These are phyloP conservation scores for Aspergillus bridgeri DNA, from an alignment of 495 filamentous ascomycete genomes.

Conservation along the genomic window DNA sequence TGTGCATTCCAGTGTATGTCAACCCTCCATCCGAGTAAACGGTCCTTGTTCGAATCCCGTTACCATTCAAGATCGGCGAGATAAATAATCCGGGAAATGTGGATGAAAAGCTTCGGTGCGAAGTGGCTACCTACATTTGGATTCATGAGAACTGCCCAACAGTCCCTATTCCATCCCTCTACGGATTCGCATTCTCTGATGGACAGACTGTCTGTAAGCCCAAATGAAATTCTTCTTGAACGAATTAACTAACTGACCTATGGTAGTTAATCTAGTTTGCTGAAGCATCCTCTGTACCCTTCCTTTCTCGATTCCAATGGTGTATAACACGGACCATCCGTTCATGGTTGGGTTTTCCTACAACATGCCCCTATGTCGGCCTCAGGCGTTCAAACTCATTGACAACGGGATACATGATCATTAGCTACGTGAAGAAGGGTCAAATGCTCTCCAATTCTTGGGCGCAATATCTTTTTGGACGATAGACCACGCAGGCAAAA, in stretches of 20 bases:
- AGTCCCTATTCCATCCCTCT: slow-evolving; percentile 31
- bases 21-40: slow-evolving; percentile 14
- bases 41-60: slow-evolving; percentile 34
- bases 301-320: slow-evolving; percentile 13
- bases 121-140: slow-evolving; percentile 37
- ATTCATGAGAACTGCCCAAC: slow-evolving; percentile 32
- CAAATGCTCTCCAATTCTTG: slow-evolving; percentile 36
- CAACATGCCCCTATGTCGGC: slow-evolving; percentile 9
- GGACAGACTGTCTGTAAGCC: slow-evolving; percentile 18
- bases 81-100: slow-evolving; percentile 29
- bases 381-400: slow-evolving; percentile 1
- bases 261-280: slow-evolving; percentile 10
- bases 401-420: slow-evolving; percentile 14
- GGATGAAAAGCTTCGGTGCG: slow-evolving; percentile 39
- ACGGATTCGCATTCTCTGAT: slow-evolving; percentile 33
- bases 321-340: slow-evolving; percentile 8
- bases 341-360: slow-evolving; percentile 16
- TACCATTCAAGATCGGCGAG: slow-evolving; percentile 39
- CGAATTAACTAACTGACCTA: too few species aligned
- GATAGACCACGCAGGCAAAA: slow-evolving; percentile 20
- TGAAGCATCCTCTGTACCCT: slow-evolving; percentile 4
- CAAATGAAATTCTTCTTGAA: too few species aligned
- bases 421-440: slow-evolving; percentile 18
- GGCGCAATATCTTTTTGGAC: slow-evolving; percentile 11
- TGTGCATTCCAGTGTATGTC: slow-evolving; percentile 37